A percentile compares a stretch with the other conserved stretches of the same genome.
Conservation (phyloP, 306 rosid genomes). For the Abrus precatorius region DNA sequence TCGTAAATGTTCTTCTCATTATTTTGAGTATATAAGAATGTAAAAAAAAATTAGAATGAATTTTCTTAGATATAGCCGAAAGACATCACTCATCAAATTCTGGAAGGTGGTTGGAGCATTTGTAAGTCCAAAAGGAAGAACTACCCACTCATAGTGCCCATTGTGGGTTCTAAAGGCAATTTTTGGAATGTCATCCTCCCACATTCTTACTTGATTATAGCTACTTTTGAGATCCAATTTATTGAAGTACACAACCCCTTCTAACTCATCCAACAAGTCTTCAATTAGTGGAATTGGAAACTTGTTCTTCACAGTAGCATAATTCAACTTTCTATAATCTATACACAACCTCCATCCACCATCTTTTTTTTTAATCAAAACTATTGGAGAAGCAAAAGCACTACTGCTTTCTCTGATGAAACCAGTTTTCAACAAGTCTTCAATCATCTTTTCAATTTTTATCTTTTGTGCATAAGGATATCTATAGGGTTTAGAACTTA, state of each 20-base stretch:
- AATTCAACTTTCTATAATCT: background rate
- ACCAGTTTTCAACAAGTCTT: background rate
- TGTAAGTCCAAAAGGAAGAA: no score
- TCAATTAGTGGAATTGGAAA: background rate
- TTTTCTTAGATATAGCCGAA: no score
- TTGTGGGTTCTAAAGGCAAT: background rate
- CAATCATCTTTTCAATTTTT: background rate
- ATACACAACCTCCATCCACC: background rate
- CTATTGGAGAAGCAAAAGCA: background rate
- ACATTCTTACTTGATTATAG: background rate
- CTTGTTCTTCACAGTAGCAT: background rate
- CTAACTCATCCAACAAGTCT: background rate
- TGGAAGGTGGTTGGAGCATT: no score
- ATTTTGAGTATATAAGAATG: no score
- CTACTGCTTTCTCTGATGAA: background rate
- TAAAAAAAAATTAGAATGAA: no score
- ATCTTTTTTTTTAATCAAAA: background rate
- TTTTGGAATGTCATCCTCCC: background rate
- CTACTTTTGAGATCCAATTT: background rate
- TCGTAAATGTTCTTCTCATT: no score
- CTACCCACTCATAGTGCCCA: background rate
- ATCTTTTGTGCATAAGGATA: background rate
- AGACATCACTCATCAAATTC: no score
- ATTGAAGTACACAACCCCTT: background rate
- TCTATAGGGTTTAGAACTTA: background rate